Evolutionary conservation across 441 rosid species (phyloP), one percentile per base, ranked within the genome.

Genomic region (Eutrema salsugineum): DNA sequence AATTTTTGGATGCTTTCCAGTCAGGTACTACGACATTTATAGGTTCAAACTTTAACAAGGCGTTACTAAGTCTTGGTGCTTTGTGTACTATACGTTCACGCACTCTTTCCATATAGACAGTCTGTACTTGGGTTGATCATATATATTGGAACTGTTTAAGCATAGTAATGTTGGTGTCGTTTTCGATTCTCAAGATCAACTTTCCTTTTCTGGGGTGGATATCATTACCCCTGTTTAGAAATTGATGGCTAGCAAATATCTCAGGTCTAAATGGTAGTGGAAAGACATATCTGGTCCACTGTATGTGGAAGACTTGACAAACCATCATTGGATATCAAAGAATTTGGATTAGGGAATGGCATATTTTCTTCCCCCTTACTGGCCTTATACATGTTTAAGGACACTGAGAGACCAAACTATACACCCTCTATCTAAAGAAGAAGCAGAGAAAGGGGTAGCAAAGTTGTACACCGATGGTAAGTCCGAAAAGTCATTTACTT

Each of bases 201-300:
- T 96, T 76, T 91, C 97, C 78, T 91, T 96, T 78, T 66, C 79
- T n/a, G 80, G 88, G 71, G 91, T 87, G 77, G 98, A 96, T 84
- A 88, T 96, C 74, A 80, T 96, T 77, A 88, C 98, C 74, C 98
- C 99, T 24, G 83, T 89, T 44, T 96, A 89, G 87, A 96, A 93
- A 81, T 66, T 91, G 76, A 82, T 93, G 90, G 97, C 97, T 33
- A 81, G 88, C 90, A 81, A 87, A 83, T 54, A 36, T 24, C 73
- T 40, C 80, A 95, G 99, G 99, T 84, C 99, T 98, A 59, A 96
- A 96, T 32, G 99, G 99, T 54, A 91, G 98, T 35, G 99, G 99
- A 44, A 96, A 96, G 75, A 96, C 98, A 93, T 80, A 90, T 93
- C 58, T 96, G 99, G 99, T 98, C 99, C 27, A 82, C 86, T 72